Evolutionary conservation across 441 rosid genomes (phyloP).

Genomic region (Iberis amara): DNA sequence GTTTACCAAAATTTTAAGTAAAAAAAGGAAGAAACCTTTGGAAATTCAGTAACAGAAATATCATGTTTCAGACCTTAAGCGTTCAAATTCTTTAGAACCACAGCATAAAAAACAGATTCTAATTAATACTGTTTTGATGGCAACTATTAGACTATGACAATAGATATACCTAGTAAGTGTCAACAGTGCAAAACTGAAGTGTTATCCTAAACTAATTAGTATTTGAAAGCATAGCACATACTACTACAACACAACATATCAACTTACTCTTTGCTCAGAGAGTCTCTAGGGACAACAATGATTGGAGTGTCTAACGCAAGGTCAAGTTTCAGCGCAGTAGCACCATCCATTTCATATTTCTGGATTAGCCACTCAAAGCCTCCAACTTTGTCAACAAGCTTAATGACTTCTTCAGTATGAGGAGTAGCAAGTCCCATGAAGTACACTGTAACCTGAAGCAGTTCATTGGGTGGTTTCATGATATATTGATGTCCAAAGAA

Average conservation of each 20-base stretch:
- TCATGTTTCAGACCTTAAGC: conserved; percentile 18
- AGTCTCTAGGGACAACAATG: conserved; percentile 83
- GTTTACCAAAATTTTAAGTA: conserved; percentile 21
- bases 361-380: conserved; percentile 96
- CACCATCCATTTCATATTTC: conserved; percentile 95
- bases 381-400: conserved; percentile 98
- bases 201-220: too few species aligned
- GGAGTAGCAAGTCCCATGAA: conserved; percentile 98
- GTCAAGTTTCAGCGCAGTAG: conserved; percentile 86
- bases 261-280: conserved; percentile 86
- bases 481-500: conserved; percentile 9
- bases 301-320: conserved; percentile 92
- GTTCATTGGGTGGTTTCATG: conserved; percentile 23
- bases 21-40: not conserved
- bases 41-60: conserved; percentile 16
- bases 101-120: conserved; percentile 9
- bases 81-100: conserved; percentile 11
- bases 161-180: conserved; percentile 1
- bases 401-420: conserved; percentile 87
- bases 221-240: conserved; percentile 3
- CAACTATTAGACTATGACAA: conserved; percentile 12
- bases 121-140: conserved; percentile 2
- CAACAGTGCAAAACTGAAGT: too few species aligned
- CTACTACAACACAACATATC: conserved; percentile 20
- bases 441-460: conserved; percentile 74